phyloP scores from a whole-genome alignment of 176 grass and related monocot genomes.

The Bolboschoenus planiculmis region DNA sequence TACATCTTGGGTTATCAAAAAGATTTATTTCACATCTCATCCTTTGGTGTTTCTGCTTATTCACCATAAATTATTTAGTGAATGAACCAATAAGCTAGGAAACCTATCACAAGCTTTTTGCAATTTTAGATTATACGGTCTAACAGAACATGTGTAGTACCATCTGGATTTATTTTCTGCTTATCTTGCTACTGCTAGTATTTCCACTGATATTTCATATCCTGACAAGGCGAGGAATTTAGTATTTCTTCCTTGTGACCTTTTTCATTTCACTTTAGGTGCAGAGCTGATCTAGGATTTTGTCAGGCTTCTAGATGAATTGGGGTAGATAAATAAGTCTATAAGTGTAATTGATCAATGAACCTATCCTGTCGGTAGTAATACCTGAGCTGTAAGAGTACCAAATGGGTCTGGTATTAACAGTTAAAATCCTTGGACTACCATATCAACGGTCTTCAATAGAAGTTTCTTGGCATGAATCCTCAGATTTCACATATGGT shows the following conservation, averaged over 20 bases:
- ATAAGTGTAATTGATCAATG: background rate
- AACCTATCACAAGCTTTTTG: background rate
- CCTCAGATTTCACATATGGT: background rate
- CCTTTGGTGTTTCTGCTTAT: background rate
- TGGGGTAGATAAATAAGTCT: too few relatives aligned
- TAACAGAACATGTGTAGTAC: background rate
- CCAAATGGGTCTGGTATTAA: too few relatives aligned
- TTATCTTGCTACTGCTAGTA: background rate
- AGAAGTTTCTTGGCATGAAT: background rate
- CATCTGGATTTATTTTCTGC: background rate
- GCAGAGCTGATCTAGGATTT: background rate
- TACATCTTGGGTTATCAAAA: background rate
- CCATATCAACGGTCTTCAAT: background rate
- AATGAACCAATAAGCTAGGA: background rate
- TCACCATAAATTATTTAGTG: background rate
- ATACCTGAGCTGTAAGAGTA: too few relatives aligned
- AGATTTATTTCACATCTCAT: background rate
- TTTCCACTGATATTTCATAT: too few relatives aligned
- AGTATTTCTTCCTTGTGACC: background rate
- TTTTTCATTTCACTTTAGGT: background rate
- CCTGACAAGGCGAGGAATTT: background rate
- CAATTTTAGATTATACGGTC: background rate
- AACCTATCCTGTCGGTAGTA: too few relatives aligned
- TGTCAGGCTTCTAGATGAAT: too few relatives aligned
- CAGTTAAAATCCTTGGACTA: background rate